phyloP scores from a whole-genome alignment of 2,329 filamentous ascomycete species.

The Pseudocercospora fijiensis region DNA sequence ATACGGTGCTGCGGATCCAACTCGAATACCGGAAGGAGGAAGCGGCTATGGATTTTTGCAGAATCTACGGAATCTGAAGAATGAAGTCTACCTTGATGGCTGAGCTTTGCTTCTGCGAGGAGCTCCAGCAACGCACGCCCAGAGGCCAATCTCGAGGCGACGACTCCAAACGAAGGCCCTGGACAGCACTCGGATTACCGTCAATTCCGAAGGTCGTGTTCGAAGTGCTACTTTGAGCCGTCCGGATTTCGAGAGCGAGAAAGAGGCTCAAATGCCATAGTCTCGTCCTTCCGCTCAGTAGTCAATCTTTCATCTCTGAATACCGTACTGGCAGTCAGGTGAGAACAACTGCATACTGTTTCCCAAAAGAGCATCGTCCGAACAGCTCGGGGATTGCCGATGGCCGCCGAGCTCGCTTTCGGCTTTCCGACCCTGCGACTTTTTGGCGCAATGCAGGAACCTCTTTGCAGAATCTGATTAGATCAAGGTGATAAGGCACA shows the following conservation, averaged over 20 bases:
- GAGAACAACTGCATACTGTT: background rate
- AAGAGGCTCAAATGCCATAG: too few species aligned
- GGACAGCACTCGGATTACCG: too few species aligned
- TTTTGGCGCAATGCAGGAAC: background rate
- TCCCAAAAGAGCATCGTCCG: background rate
- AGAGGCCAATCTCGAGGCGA: too few species aligned
- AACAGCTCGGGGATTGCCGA: background rate
- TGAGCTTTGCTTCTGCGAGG: background rate
- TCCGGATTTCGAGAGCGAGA: too few species aligned
- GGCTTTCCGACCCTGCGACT: background rate
- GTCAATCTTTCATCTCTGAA: too few species aligned
- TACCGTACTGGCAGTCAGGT: background rate
- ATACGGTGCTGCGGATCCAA: constrained; percentile 26
- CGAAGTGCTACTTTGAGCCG: too few species aligned
- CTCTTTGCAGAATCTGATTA: background rate
- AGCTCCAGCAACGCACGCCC: too few species aligned
- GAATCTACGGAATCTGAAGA: constrained; percentile 51
- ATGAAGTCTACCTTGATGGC: constrained; percentile 29
- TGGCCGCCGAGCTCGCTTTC: background rate
- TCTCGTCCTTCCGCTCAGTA: too few species aligned
- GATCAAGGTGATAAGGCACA: background rate
- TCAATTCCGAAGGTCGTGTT: too few species aligned
- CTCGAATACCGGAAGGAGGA: constrained; percentile 38
- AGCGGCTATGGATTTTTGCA: constrained; percentile 51
- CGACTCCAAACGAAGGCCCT: too few species aligned